Base-by-base conservation (phyloP, 306 rosid genomes). In the Chamaecrista fasciculata region DNA sequence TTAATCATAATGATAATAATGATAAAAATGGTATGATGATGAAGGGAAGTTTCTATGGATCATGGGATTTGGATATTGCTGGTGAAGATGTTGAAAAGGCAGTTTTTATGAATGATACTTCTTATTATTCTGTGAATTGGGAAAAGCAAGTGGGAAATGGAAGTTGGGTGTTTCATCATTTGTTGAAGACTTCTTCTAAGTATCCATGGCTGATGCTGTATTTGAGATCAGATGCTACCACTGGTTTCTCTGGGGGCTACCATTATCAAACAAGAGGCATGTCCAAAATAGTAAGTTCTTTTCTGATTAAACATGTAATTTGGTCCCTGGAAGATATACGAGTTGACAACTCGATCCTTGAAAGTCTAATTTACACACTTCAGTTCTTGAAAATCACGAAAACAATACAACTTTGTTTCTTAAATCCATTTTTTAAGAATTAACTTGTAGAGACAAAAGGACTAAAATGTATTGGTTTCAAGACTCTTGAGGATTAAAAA, bases 161-260 rank as follows among this genome's bases (percentile, higher is more conserved):
- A 15, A 78, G 84, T 50, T 86, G 90, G 86, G 79, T 78, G 39
- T 86, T 86, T 31, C 87, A 80, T 62, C 64, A 78, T 80, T 28
- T 86, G 47, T 75, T 86, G 80, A 80, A 71, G 75, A 86, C 90
- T 67, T 86, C 90, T 18, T 48, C 73, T 1, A 83, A 75, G 71
- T 83, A 86, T 80, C 90, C 87, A n/a, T 83, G 90, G 87, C 60
- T 86, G 63, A 83, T 86, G 87, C 82, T 86, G 57, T 86, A 83
- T 76, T 73, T 86, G 69, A 82, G 90, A 78, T 83, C 90, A 6
- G 90, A 86, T 80, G 82, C 90, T 64, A 83, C 86, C 4, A 4
- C 5, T 51, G 87, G 87, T 1, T 23, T 83, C 62, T 82, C 87
- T 15, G 87, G 84, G 11, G 87, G 90, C 0, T 83, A 86, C 80